A percentile compares a stretch with the other conserved stretches of the same genome.
Conservation (phyloP, 768 basidiomycete species). For the Dictyophora rubrovolvata region DNA sequence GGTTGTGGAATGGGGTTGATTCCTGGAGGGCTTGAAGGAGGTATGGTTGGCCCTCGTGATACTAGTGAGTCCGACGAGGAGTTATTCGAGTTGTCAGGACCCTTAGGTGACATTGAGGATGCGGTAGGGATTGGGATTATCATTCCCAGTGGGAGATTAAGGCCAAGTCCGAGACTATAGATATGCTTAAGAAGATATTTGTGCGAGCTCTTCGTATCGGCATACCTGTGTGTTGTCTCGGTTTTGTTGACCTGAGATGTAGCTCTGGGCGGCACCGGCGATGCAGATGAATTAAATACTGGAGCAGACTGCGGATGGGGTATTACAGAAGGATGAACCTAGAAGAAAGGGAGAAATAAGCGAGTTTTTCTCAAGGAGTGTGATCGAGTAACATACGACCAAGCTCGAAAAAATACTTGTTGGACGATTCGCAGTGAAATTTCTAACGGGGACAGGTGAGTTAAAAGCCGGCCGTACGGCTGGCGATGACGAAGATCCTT, state of each 20-base stretch:
- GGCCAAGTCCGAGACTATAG: background rate
- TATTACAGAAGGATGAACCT: no score
- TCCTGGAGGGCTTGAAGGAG: background rate
- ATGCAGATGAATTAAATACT: background rate
- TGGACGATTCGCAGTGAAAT: no score
- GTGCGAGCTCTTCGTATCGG: background rate
- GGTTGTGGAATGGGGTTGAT: background rate
- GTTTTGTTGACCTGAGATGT: background rate
- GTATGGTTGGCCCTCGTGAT: background rate
- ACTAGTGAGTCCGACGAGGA: no score
- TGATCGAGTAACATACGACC: no score
- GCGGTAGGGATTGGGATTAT: background rate
- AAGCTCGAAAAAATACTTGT: no score
- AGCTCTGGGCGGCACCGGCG: background rate
- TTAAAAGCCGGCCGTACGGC: no score
- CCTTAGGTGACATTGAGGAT: background rate
- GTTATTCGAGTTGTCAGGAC: background rate
- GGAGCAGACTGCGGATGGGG: background rate
- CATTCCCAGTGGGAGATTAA: background rate
- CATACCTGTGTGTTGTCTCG: background rate
- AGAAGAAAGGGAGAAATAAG: no score
- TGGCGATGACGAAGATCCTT: no score
- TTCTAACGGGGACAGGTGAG: no score
- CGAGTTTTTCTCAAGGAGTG: no score
- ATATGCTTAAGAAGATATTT: background rate